Conservation (phyloP, 192 early-diverging fungal species). For the Podila horticola region DNA sequence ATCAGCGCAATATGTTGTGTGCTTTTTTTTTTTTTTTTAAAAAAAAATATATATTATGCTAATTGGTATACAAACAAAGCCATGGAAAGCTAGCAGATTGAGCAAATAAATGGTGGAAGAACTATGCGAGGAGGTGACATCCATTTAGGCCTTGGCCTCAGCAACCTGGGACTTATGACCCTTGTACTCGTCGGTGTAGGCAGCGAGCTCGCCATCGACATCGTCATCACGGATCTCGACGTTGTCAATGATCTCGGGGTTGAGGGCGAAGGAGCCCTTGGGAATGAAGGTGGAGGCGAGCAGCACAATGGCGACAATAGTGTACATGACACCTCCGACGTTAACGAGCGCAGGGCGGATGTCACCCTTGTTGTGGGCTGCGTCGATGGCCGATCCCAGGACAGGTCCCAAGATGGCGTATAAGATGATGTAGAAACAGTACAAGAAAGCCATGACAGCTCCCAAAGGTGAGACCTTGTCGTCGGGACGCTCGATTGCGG, state of each 20-base stretch:
- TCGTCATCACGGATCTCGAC: constrained; percentile 26
- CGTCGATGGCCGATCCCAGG: constrained; percentile 57
- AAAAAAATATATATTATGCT: no score
- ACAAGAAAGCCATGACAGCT: constrained; percentile 69
- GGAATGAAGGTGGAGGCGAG: constrained; percentile 64
- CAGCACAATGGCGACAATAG: constrained; percentile 55
- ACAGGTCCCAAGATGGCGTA: constrained; percentile 54
- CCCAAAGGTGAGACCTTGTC: constrained; percentile 57
- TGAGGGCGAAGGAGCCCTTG: constrained; percentile 58
- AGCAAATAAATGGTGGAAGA: no score
- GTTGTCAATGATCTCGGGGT: constrained; percentile 47
- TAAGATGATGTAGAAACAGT: constrained; percentile 59
- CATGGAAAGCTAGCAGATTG: no score
- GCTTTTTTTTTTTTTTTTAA: no score
- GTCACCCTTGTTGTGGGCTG: constrained; percentile 5
- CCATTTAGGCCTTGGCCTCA: background rate
- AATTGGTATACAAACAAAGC: no score
- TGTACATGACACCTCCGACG: constrained; percentile 59
- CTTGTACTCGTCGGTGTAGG: background rate
- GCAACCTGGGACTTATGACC: background rate
- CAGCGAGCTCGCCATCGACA: constrained; percentile 10
- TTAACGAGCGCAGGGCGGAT: constrained; percentile 46
- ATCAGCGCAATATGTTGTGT: no score
- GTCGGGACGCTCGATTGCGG: constrained; percentile 37
- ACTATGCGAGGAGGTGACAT: no score